phyloP scores from a whole-genome alignment of 192 early-diverging fungal species.

The Jimgerdemannia lactiflua region DNA sequence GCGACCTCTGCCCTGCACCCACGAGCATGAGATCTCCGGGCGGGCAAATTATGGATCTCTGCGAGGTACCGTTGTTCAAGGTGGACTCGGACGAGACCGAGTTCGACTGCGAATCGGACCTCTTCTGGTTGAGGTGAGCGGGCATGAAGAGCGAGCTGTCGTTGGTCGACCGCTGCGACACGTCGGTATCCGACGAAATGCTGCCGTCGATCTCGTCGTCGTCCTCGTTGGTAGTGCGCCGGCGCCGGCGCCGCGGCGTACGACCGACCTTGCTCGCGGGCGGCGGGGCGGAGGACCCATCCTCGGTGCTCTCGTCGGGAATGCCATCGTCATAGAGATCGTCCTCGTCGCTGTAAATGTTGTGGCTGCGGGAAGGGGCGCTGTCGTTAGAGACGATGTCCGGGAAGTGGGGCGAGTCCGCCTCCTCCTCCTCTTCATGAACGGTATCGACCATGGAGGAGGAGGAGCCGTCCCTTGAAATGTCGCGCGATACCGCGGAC shows the following conservation, averaged over 20 bases:
- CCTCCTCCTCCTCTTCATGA: neutral
- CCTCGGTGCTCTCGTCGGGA: neutral
- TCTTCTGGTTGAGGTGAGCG: slow-evolving; percentile 1
- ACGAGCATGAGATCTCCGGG: slow-evolving; percentile 4
- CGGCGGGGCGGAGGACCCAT: neutral
- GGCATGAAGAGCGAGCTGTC: neutral
- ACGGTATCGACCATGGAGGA: neutral
- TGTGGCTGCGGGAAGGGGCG: neutral
- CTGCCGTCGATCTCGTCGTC: slow-evolving; percentile 7
- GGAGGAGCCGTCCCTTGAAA: neutral
- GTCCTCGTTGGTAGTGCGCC: neutral
- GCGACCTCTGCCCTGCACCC: slow-evolving; percentile 7
- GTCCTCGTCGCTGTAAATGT: neutral
- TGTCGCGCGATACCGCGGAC: too few relatives aligned
- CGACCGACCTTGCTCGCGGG: neutral
- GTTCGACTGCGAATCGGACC: neutral
- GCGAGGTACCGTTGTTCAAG: neutral
- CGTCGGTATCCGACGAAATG: slow-evolving; percentile 15
- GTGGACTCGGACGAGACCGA: slow-evolving; percentile 2
- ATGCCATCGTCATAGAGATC: neutral
- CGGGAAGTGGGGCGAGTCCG: neutral
- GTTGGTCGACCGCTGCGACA: slow-evolving; percentile 4
- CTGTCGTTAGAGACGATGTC: neutral
- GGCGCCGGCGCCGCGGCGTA: neutral
- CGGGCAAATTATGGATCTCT: neutral